A percentile compares a stretch with the other conserved stretches of the same genome.
phyloP scores from a whole-genome alignment of 2,329 filamentous ascomycete species.

The Diaporthe ilicicola region DNA sequence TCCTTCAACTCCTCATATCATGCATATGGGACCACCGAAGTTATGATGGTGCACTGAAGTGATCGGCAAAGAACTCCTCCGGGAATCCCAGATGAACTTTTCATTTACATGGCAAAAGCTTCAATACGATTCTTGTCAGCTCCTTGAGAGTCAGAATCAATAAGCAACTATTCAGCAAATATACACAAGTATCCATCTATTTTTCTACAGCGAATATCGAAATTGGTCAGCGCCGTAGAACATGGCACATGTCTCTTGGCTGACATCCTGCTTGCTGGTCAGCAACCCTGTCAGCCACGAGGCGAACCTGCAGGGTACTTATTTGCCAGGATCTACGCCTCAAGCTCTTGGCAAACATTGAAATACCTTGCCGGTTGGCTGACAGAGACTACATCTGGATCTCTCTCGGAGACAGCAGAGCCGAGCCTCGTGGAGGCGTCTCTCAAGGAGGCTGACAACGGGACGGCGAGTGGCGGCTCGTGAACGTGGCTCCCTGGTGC shows the following conservation, averaged over 20 bases:
- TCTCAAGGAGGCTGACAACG: background rate
- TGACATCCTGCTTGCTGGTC: background rate
- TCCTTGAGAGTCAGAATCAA: too few species aligned
- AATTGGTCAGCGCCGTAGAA: background rate
- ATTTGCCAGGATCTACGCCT: background rate
- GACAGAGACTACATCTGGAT: background rate
- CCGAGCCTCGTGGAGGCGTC: background rate
- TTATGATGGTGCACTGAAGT: too few species aligned
- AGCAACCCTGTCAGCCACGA: slow-evolving; percentile 21
- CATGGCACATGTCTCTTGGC: background rate
- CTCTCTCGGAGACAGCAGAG: background rate
- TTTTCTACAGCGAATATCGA: background rate
- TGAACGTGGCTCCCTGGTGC: background rate
- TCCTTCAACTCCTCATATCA: too few species aligned
- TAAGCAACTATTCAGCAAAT: background rate
- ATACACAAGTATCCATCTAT: too few species aligned
- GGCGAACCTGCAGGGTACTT: background rate
- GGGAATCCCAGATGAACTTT: too few species aligned
- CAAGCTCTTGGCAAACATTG: too few species aligned
- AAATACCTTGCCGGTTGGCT: background rate
- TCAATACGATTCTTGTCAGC: too few species aligned
- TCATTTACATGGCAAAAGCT: too few species aligned
- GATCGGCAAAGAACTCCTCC: too few species aligned
- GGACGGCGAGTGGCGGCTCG: background rate
- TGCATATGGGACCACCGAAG: too few species aligned